Base-by-base conservation (phyloP, 2,329 filamentous ascomycete genomes). In the Ophiostoma angusticollis region DNA sequence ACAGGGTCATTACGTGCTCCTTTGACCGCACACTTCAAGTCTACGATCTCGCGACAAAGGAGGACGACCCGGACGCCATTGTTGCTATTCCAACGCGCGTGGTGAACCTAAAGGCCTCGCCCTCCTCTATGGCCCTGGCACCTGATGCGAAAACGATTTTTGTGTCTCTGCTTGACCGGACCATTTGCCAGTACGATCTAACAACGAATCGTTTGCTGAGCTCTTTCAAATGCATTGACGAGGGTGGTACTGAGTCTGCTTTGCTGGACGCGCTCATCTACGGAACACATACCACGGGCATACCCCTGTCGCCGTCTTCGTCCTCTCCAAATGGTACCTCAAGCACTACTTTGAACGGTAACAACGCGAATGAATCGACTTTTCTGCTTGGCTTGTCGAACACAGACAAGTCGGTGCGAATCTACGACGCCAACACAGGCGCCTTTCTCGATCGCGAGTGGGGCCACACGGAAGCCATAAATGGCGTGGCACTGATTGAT, bases 381-480 rank as follows among this genome's bases (percentile, higher is more conserved):
- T 72, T 93, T 36, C 68, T 98, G 37, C 70, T 91, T 14, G 87
- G 85, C n/a, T 72, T 91, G 9, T 95, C 89, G 8, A 87, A 87
- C 50, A 94, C 84, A 1, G 91, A 98, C 58, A 98, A 96, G 56
- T 96, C 91, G 1, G 80, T 98, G 40, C 72, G 91, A 25, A 64
- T 98, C 13, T 98, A 98, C 52, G 84, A 94, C 49, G 67, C 75
- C 22, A 78, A 80, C 45, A 78, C 74, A 30, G 87, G 89, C 8
- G 62, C 65, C 2, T 79, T 98, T 41, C 62, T 96, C 21, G 82
- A 86, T 36, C 77, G 85, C 29, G 91, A 96, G 60, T 95, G 86
- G 74, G 91, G 91, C 1, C 91, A 98, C 50, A 94, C 87, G 0
- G 87, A 95, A 54, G 82, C 87, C 8, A 85, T 98, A 47, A 93